Evolutionary conservation across 2,329 filamentous ascomycete species (phyloP), one percentile per base, ranked within the genome.

Genomic region (Aspergillus viridinutans): DNA sequence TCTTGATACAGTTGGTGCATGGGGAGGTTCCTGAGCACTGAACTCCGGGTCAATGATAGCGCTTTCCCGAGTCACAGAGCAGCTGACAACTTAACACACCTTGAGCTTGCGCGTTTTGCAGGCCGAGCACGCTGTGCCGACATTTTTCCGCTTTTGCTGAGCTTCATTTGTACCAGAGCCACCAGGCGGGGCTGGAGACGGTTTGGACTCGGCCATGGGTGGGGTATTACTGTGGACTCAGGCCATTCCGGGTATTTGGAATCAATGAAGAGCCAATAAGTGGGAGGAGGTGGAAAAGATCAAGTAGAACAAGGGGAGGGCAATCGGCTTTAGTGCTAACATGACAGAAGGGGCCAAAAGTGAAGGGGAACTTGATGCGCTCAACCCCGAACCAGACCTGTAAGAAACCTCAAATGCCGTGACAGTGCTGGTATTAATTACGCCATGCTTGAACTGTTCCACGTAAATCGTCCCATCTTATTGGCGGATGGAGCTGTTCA

Each of bases 41-140:
- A 40, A 25, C 52, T 17, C 3, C 4, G 32, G 5, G 14, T 29
- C 14, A 53, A 10, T 10, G 32, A 49, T 20, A 52, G 35, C 21
- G 26, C 21, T 47, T 23, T 8, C 5, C 14, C 4, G 6, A 20
- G 4, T 43, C 40, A 25, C 0, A 2, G 25, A 28, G 23, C 6
- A 29, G 14, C 38, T 42, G 17, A 40, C 21, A 29, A 5, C 14
- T 4, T 40, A 25, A 47, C 23, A 35, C 59, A 67, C 66, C 62
- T 66, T 67, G n/a, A 67, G 56, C 45, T 69, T 69, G 21, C 66
- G 65, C 32, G 61, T 50, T 51, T 69, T 67, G 54, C 66, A 69
- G 28, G 59, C 57, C 12, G 53, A 49, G 55, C 66, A 69, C 3
- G 66, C 66, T 12, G 61, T 60, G 1, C 66, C 64, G 40, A 63